These are phyloP conservation scores for Claviceps africana DNA, from an alignment of 2,329 filamentous ascomycete species.

Conservation along the genomic window DNA sequence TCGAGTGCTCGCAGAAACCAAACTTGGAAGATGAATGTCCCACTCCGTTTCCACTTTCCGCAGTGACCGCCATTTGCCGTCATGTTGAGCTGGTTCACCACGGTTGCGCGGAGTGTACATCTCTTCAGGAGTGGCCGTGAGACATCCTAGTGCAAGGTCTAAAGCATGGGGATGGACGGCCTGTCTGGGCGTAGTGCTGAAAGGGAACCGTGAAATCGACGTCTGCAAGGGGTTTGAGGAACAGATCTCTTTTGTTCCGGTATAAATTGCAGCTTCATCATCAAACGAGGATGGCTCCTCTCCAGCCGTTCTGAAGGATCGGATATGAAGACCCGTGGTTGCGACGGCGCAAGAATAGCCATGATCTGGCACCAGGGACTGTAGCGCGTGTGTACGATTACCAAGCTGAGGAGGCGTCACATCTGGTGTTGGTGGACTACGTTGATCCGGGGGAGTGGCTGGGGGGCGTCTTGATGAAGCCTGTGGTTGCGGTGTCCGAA, in stretches of 20 bases:
- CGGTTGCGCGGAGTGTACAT: constrained; percentile 28
- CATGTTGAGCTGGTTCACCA: constrained; percentile 39
- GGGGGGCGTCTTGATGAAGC: constrained; percentile 27
- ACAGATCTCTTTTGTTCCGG: constrained; percentile 23
- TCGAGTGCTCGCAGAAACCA: constrained; percentile 39
- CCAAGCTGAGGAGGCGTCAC: constrained; percentile 51
- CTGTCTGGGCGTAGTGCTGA: constrained; percentile 8
- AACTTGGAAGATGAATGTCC: constrained; percentile 38
- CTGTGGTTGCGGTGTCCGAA: constrained; percentile 25
- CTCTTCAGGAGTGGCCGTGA: constrained; percentile 27
- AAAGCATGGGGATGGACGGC: constrained; percentile 19
- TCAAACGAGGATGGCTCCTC: constrained; percentile 51
- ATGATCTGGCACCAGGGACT: constrained; percentile 34
- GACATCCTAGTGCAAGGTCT: constrained; percentile 28
- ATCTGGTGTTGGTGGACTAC: constrained; percentile 61
- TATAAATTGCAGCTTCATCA: constrained; percentile 35
- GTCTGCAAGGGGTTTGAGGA: constrained; percentile 30
- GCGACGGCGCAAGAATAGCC: constrained; percentile 37
- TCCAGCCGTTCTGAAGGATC: constrained; percentile 58
- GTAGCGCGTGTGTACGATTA: constrained; percentile 29
- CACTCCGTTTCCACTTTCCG: constrained; percentile 39
- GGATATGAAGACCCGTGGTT: constrained; percentile 46
- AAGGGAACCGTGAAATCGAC: constrained; percentile 26
- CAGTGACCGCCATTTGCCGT: constrained; percentile 41
- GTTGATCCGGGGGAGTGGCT: constrained; percentile 50